A percentile compares a stretch with the other conserved stretches of the same genome.
Evolutionary conservation across 23 red algal genomes (phyloP).

Genomic region (Chondrus crispus): DNA sequence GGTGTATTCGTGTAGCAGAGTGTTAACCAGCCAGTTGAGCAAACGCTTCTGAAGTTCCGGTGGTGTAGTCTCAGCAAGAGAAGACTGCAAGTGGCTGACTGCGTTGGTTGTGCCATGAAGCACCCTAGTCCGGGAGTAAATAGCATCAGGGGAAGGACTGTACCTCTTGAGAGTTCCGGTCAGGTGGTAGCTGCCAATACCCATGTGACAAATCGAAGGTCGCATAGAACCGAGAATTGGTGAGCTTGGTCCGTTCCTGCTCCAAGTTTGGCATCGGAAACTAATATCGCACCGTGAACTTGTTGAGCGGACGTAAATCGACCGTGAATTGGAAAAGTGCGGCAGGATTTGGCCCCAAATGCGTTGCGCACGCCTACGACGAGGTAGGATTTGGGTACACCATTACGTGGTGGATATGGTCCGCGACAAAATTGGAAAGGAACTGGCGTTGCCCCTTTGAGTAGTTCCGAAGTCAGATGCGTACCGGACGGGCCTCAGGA

Average conservation of each 20-base stretch:
- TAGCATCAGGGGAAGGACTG: slow-evolving; percentile 8
- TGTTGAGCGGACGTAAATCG: not conserved
- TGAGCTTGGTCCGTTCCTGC: not conserved
- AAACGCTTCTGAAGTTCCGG: not conserved
- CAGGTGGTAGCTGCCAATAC: slow-evolving; percentile 17
- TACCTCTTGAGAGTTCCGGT: not conserved
- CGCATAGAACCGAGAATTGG: not conserved
- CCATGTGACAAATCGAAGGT: not conserved
- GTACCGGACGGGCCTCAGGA: too few species aligned
- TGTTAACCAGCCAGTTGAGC: not conserved
- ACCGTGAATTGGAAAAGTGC: not conserved
- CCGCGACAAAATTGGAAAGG: not conserved
- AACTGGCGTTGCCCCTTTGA: not conserved
- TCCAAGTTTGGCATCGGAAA: not conserved
- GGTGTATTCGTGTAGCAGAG: not conserved
- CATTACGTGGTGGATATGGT: not conserved
- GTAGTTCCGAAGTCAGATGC: not conserved
- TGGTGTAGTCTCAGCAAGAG: not conserved
- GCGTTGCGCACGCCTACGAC: not conserved
- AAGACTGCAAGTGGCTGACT: not conserved
- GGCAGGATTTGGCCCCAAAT: not conserved
- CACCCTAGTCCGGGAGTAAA: not conserved
- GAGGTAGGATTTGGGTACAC: not conserved
- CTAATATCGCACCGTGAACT: not conserved
- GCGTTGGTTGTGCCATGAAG: not conserved